A percentile compares a stretch with the other conserved stretches of the same genome.
These are phyloP conservation scores for Lachnellula willkommii DNA, from an alignment of 2,329 filamentous ascomycete species.

Conservation along the genomic window DNA sequence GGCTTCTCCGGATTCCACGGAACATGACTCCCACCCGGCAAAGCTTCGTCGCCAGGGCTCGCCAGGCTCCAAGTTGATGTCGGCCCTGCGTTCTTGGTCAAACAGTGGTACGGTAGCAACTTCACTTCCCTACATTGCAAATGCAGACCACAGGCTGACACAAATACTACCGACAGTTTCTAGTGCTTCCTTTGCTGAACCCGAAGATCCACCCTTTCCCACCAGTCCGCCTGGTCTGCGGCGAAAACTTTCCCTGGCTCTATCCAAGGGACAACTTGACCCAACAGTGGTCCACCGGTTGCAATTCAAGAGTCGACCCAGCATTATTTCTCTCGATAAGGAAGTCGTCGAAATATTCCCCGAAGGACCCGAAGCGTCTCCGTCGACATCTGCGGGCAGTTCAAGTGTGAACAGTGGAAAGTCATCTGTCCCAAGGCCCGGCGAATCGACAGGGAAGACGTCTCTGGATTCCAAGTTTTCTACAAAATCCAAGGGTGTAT, in stretches of 20 bases:
- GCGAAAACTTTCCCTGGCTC: conserved; percentile 37
- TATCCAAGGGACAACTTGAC: conserved; percentile 36
- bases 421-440: conserved; percentile 24
- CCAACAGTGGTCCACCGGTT: conserved; percentile 41
- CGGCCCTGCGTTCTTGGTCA: conserved; percentile 39
- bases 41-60: conserved; percentile 40
- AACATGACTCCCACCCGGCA: conserved; percentile 25
- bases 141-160: neutral
- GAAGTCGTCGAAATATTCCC: conserved; percentile 18
- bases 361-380: conserved; percentile 13
- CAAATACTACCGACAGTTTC: conserved; percentile 12
- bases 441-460: conserved; percentile 30
- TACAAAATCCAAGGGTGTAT: conserved; percentile 22
- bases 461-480: conserved; percentile 39
- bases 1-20: conserved; percentile 22
- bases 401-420: conserved; percentile 26
- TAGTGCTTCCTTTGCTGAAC: conserved; percentile 13
- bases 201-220: neutral
- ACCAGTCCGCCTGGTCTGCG: conserved; percentile 13
- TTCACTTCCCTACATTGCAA: neutral
- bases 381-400: conserved; percentile 25
- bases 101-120: conserved; percentile 31
- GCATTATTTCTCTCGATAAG: conserved; percentile 34
- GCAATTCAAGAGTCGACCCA: conserved; percentile 35
- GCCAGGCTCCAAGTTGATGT: conserved; percentile 32